Evolutionary conservation across 257 asterid species (phyloP), one percentile per base, ranked within the genome.

Genomic region (Solanum pennellii): DNA sequence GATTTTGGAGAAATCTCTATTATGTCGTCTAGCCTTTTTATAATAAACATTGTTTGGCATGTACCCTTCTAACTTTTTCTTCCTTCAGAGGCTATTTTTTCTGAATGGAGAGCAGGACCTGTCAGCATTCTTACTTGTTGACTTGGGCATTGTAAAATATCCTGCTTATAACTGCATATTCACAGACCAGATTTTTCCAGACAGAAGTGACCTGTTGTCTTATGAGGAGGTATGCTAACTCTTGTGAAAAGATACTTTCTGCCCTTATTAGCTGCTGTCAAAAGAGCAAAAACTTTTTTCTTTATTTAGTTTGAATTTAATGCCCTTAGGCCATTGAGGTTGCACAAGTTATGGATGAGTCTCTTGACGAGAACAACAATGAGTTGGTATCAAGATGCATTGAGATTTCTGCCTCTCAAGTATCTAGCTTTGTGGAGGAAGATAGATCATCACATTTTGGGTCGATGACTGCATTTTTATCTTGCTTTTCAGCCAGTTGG

Each of bases 61-160:
- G 33, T 45, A 47, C 75, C 47, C 41, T 90, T 92, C 69, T 89
- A 66, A 86, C 84, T 72, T 68, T 83, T 84, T 62, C 86, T 88
- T 87, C 87, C 47, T 90, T 86, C 93, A 97, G 99, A 93, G 99
- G 92, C 97, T 97, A 90, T 97, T 97, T 93, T 97, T 97, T 92
- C 95, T 95, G 87, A 97, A 95, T 90, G 99, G 99, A 83, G 99
- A 97, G 91, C 99, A 93, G 89, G 96, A 94, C 89, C 92, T 97
- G 85, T 95, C 98, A 7, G 90, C 98, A n/a, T 95, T 97, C 91
- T 89, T 94, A 89, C 98, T 97, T 85, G 96, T 93, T 86, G 98
- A 95, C 90, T 90, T 97, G 79, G 99, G 99, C 90, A 91, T 97
- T 75, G 90, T 95, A 88, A 95, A 93, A 85, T 97, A 94, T 92